A percentile compares a stretch with the other conserved stretches of the same genome.
Conservation (phyloP, 768 basidiomycete species). For the Lactarius sanguifluus region DNA sequence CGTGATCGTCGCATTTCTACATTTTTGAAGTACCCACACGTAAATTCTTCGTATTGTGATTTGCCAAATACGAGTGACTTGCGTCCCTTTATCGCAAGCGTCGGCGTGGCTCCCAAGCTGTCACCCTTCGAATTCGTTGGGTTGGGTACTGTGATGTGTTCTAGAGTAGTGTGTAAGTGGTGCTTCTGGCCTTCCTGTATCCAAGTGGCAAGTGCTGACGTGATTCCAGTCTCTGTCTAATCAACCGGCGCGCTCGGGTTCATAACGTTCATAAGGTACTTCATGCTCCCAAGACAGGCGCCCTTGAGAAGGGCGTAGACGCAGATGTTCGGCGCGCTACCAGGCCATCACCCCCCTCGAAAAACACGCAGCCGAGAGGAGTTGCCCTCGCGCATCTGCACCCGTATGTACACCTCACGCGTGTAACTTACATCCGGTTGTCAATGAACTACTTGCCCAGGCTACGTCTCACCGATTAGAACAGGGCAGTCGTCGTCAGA, state of each 20-base stretch:
- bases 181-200: background rate
- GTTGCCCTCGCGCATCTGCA: background rate
- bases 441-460: background rate
- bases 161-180: background rate
- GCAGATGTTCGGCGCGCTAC: background rate
- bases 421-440: background rate
- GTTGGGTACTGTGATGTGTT: background rate
- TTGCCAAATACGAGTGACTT: background rate
- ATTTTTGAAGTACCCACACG: background rate
- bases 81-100: background rate
- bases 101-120: background rate
- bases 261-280: background rate
- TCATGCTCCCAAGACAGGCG: background rate
- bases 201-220: background rate
- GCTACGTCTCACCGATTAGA: background rate
- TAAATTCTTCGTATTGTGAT: constrained; percentile 11
- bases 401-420: background rate
- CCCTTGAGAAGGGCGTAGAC: background rate
- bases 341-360: background rate
- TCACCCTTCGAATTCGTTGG: background rate
- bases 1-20: constrained; percentile 2
- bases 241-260: background rate
- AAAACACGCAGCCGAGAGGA: background rate
- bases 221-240: background rate
- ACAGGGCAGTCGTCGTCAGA: background rate